Evolutionary conservation across 805 yeast species (phyloP), one percentile per base, ranked within the genome.

Genomic region (Ogataea paradorogensis): DNA sequence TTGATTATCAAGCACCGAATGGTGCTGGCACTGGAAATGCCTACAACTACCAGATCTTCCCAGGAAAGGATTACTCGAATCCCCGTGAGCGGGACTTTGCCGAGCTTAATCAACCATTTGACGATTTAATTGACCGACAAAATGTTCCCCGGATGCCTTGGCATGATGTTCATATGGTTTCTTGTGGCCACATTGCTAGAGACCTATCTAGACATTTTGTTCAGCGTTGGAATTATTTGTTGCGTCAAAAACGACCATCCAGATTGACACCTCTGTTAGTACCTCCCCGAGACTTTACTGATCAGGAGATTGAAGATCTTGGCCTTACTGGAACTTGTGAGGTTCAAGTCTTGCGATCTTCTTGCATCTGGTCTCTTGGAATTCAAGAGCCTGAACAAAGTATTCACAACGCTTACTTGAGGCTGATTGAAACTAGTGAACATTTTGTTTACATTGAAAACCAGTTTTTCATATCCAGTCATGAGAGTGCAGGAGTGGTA

Each of bases 161-260:
- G 99, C 99, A 93, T 62, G 99, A 93, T 71, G 87, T 93, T 27
- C 98, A 93, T 51, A 93, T 90, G 95, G 80, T 89, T 66, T 80
- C 95, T 1, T 78, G 90, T 2, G 99, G 99, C 10, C 95, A 90
- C 55, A 80, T 90, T 3, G 99, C 98, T 0, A 74, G 97, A 44
- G 99, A 93, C 61, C 63, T 91, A 37, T 76, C 95, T 0, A 76
- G 99, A 42, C 98, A 93, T 61, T 93, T 95, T 63, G 95, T 89
- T 10, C 99, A 93, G 66, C 76, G 99, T 53, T 93, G 99, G 99
- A 93, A 93, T 59, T 93, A 87, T 57, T 69, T 93, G 27, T 62
- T 95, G 36, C 77, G 99, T 55, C 96, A 89, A 52, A 95, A 95
- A 59, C 71, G 96, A 43, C 98, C 99, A 3, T 87, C 96, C 27